These are phyloP conservation scores for Aspergillus nidulans DNA, from an alignment of 495 filamentous ascomycete genomes.

Conservation along the genomic window DNA sequence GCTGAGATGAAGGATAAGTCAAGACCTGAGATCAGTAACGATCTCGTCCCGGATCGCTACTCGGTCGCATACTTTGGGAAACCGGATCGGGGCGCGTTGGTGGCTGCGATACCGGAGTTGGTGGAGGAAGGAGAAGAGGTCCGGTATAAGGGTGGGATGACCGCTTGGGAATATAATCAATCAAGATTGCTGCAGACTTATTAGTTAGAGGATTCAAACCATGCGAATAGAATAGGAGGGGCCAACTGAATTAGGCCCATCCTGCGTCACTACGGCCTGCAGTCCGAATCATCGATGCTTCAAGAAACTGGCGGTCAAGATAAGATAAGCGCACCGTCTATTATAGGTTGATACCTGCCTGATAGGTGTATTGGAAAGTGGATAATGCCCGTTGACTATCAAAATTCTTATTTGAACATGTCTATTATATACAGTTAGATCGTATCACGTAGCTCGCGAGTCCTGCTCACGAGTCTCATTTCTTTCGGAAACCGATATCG, in stretches of 20 bases:
- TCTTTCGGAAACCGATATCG: background rate
- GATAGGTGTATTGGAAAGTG: too few relatives aligned
- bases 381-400: too few relatives aligned
- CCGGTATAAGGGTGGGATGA: constrained; percentile 23
- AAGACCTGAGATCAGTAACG: too few relatives aligned
- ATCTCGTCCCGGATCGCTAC: constrained; percentile 26
- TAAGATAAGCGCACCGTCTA: background rate
- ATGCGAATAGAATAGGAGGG: background rate
- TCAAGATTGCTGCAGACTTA: constrained; percentile 10
- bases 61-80: constrained; percentile 35
- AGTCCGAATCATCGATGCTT: too few relatives aligned
- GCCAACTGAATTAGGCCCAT: too few relatives aligned
- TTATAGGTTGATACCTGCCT: too few relatives aligned
- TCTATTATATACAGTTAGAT: constrained; percentile 7
- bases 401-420: background rate
- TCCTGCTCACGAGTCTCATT: constrained; percentile 8
- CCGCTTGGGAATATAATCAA: constrained; percentile 29
- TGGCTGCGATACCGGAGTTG: constrained; percentile 14
- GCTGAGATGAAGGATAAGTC: background rate
- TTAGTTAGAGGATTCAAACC: too few relatives aligned
- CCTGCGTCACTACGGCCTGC: too few relatives aligned
- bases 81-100: constrained; percentile 21
- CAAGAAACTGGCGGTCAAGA: constrained; percentile 5
- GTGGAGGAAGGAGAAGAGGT: background rate
- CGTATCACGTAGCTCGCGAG: constrained; percentile 8